Evolutionary conservation across 2,329 filamentous ascomycete species (phyloP).

Genomic region (Aspergillus ibericus): DNA sequence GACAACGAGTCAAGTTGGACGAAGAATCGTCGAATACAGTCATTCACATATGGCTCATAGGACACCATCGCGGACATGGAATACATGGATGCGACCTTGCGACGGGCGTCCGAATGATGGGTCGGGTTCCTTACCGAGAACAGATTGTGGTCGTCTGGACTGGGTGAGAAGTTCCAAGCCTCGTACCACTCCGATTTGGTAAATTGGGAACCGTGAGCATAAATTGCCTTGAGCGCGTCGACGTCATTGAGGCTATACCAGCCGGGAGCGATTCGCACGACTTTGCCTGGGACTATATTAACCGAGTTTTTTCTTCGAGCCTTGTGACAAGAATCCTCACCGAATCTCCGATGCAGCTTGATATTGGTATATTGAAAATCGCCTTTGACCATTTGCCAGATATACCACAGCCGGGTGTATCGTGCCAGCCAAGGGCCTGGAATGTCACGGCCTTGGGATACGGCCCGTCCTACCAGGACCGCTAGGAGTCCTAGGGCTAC

Average conservation of each 20-base stretch:
- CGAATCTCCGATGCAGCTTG: constrained; percentile 67
- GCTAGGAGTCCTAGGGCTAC: neutral
- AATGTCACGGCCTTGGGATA: constrained; percentile 31
- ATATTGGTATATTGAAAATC: constrained; percentile 68
- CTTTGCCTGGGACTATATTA: constrained; percentile 39
- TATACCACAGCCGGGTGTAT: constrained; percentile 72
- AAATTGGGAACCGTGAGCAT: constrained; percentile 44
- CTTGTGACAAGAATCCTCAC: constrained; percentile 30
- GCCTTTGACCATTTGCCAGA: constrained; percentile 65
- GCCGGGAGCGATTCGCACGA: constrained; percentile 75
- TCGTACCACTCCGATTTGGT: neutral
- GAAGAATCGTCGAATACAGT: constrained; percentile 12
- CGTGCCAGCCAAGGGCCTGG: constrained; percentile 70
- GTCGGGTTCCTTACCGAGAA: constrained; percentile 65
- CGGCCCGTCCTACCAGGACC: neutral
- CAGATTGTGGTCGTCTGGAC: constrained; percentile 40
- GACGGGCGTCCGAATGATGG: constrained; percentile 16
- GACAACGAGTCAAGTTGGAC: constrained; percentile 10
- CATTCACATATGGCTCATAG: constrained; percentile 18
- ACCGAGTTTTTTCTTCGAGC: neutral
- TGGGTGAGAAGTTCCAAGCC: neutral
- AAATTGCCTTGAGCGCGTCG: constrained; percentile 72
- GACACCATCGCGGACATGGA: constrained; percentile 17
- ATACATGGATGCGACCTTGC: constrained; percentile 17
- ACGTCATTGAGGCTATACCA: constrained; percentile 70